Evolutionary conservation across 2,329 filamentous ascomycete genomes (phyloP).

Genomic region (Ophiostoma triangulosporum): DNA sequence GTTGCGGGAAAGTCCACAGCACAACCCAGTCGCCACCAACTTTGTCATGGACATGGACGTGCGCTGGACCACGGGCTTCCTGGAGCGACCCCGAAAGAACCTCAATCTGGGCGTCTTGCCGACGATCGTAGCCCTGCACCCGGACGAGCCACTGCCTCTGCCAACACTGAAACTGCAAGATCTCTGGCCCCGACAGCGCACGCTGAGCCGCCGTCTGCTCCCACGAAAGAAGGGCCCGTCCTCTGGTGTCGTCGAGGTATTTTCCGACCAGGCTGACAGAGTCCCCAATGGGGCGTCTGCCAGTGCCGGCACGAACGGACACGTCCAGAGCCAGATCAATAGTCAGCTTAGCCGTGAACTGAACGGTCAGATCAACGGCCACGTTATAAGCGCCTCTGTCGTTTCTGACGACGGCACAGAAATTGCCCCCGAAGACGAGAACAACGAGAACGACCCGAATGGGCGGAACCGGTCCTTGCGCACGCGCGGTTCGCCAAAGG

Average conservation of each 20-base stretch:
- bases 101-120: conserved; percentile 30
- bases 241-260: neutral
- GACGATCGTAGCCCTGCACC: conserved; percentile 30
- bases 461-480: conserved; percentile 39
- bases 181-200: conserved; percentile 1
- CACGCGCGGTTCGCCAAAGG: conserved; percentile 32
- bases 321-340: conserved; percentile 4
- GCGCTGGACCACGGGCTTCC: conserved; percentile 30
- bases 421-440: conserved; percentile 16
- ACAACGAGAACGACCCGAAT: conserved; percentile 27
- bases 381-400: neutral
- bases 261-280: neutral
- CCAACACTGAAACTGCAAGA: neutral
- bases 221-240: neutral
- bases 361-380: conserved; percentile 11
- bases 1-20: conserved; percentile 23
- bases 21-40: conserved; percentile 23
- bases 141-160: conserved; percentile 18
- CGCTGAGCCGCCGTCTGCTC: neutral
- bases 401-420: conserved; percentile 11
- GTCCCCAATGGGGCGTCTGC: neutral
- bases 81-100: conserved; percentile 18
- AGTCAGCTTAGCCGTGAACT: conserved; percentile 5
- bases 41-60: conserved; percentile 37
- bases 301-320: neutral